Evolutionary conservation across 2,329 filamentous ascomycete species (phyloP).

Genomic region (Calonectria pauciramosa): DNA sequence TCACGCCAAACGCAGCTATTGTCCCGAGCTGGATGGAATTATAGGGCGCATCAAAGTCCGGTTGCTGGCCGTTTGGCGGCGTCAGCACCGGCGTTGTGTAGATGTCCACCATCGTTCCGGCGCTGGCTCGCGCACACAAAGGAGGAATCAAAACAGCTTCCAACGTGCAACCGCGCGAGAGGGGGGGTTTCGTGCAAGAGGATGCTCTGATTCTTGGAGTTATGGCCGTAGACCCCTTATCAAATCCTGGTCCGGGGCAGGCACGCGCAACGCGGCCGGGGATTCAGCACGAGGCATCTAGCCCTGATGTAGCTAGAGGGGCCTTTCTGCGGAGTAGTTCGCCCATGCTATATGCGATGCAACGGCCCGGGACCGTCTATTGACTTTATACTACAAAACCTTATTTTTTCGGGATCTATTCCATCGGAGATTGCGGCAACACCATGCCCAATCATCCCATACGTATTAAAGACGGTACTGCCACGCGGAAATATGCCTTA

Average conservation of each 20-base stretch:
- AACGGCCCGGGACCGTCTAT: too few relatives aligned
- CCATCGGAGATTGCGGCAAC: neutral
- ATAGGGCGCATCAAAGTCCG: neutral
- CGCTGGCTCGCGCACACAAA: neutral
- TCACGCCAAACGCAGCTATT: conserved; percentile 3
- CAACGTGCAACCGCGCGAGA: neutral
- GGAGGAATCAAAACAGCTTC: neutral
- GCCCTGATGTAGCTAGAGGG: neutral
- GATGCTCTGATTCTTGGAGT: neutral
- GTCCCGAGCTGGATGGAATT: conserved; percentile 5
- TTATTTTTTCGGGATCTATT: neutral
- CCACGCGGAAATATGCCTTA: neutral
- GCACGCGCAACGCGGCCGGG: neutral
- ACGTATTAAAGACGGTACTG: neutral
- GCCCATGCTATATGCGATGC: neutral
- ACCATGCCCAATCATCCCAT: neutral
- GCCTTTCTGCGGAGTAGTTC: neutral
- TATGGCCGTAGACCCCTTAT: neutral
- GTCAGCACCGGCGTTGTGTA: neutral
- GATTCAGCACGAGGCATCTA: neutral
- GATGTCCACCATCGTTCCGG: neutral
- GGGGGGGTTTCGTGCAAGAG: neutral
- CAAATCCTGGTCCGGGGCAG: neutral
- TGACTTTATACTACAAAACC: neutral
- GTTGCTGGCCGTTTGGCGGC: neutral